Evolutionary conservation across 2,329 filamentous ascomycete species (phyloP), one percentile per base, ranked within the genome.

Genomic region (Penicillium sp.): DNA sequence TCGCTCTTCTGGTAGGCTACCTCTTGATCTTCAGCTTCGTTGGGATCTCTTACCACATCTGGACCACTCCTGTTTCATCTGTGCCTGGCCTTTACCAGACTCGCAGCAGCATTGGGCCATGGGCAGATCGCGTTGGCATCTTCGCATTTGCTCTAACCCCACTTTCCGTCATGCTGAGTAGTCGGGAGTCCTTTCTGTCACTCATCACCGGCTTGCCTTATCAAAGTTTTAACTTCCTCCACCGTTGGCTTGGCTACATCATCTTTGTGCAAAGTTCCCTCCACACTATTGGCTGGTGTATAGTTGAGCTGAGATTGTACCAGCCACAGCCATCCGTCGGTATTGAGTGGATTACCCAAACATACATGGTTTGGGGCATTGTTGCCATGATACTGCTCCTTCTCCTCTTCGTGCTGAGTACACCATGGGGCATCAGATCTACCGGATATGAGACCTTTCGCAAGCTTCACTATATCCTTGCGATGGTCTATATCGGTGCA

Each of bases 401-500:
- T 0, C 71, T 89, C 14, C 73, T 91, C 1, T 83, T 86, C 56
- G 67, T 86, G 5, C 77, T 89, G 52, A 87, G 86, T 57, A 81
- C 82, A 0, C 78, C 79, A 13, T 80, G 79, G 69, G 86, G 81
- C 1, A 88, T 91, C 56, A 80, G 82, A 9, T 73, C 82, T 48
- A 90, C 87, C 0, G 90, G 90, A 3, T 91, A 93, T 71, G 90
- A 92, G 66, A 86, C 89, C 73, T 92, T 92, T 79, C 82, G 88
- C 59, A 91, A 90, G 69, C 76, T 83, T 0, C 89, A 92, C 69
- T 90, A 90, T 64, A 78, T 91, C 13, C 77, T 91, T 2, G 90
- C 89, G 11, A 85, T 89, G 76, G 71, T 91, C 4, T 93, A 90
- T 71, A 83, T 92, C 13, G 90, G 87, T 4, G 88, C 88, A 3